Evolutionary conservation across 345 rosid genomes (phyloP).

Genomic region (Dipteronia sinensis): DNA sequence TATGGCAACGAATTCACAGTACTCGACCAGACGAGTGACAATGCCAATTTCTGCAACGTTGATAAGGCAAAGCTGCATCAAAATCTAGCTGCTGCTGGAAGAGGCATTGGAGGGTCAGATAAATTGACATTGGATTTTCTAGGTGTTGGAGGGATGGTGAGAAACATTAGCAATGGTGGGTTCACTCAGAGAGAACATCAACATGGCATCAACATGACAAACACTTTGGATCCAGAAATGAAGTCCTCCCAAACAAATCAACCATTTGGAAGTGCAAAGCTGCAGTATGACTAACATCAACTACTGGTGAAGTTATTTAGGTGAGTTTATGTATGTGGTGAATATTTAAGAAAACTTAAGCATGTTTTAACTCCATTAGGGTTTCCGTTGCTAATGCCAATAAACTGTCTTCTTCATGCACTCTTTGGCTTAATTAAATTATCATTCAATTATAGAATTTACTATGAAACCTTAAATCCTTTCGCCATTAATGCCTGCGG

Average conservation of each 20-base stretch:
- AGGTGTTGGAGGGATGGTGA: neutral
- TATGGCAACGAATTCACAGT: neutral
- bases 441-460: too few relatives aligned
- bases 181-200: constrained; percentile 3
- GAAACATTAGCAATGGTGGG: neutral
- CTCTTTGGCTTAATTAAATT: neutral
- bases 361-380: neutral
- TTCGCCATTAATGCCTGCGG: too few relatives aligned
- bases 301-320: neutral
- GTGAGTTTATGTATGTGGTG: neutral
- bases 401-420: neutral
- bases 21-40: neutral
- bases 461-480: too few relatives aligned
- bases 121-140: neutral
- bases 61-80: neutral
- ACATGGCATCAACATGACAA: neutral
- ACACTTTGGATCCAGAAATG: neutral
- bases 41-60: neutral
- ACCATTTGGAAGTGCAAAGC: neutral
- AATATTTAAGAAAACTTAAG: neutral
- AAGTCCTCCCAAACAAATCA: neutral
- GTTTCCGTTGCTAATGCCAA: neutral
- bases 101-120: neutral
- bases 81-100: neutral
- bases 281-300: neutral